Conservation (phyloP, 768 basidiomycete genomes). For the Amanita pallidorosea region DNA sequence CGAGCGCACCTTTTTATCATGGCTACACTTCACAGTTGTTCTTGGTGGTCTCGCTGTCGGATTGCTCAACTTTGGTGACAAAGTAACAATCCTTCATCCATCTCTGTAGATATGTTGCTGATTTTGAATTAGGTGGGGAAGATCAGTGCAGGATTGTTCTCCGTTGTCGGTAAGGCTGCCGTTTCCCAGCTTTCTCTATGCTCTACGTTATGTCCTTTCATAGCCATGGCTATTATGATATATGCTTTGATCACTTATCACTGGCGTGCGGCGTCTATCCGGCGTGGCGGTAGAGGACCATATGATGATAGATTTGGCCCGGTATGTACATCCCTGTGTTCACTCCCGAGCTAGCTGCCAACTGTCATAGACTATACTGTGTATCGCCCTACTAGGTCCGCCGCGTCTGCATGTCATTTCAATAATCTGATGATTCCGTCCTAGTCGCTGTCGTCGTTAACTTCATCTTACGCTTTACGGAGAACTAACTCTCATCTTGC, state of each 20-base stretch:
- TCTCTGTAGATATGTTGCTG: not conserved
- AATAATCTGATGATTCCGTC: conserved; percentile 2
- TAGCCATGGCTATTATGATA: conserved; percentile 95
- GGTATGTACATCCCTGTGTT: conserved; percentile 39
- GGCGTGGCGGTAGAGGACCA: conserved; percentile 82
- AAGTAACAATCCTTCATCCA: conserved; percentile 34
- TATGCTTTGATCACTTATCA: conserved; percentile 95
- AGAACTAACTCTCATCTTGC: conserved; percentile 13
- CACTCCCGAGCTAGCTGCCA: conserved; percentile 4
- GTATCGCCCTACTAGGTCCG: conserved; percentile 69
- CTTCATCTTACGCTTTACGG: conserved; percentile 73
- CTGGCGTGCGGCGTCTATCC: conserved; percentile 91
- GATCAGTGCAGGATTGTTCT: conserved; percentile 96
- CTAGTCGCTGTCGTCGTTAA: conserved; percentile 78
- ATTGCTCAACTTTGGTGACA: conserved; percentile 95
- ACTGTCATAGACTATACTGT: conserved; percentile 59
- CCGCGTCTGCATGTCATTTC: conserved; percentile 5
- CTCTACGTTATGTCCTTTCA: not conserved
- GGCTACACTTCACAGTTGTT: conserved; percentile 97
- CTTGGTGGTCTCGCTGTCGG: conserved; percentile 95
- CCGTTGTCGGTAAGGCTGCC: conserved; percentile 62
- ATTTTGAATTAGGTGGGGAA: conserved; percentile 60
- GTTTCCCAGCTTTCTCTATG: not conserved
- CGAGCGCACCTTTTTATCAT: conserved; percentile 93
- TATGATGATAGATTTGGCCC: conserved; percentile 96